Base-by-base conservation (phyloP, 352 stramenopile species). In the Peronospora tabacina region DNA sequence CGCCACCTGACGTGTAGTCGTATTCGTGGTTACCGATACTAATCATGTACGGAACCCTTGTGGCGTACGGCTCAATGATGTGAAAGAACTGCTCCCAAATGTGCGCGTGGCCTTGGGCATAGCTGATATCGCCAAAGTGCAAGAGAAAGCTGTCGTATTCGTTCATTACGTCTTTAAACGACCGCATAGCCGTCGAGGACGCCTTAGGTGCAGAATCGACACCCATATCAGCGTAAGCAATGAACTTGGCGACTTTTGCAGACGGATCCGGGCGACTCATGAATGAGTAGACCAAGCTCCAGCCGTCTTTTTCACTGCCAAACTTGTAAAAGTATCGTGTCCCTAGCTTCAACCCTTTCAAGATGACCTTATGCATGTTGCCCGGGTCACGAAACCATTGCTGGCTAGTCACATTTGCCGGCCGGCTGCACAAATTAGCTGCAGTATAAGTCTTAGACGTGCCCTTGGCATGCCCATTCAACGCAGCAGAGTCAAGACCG, bases 181-280 rank as follows among this genome's bases (percentile, higher is more conserved):
- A 70, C 13, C 70, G 72, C 20, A 82, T 52, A 5, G 77, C 75
- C 0, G 76, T 90, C 6, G 80, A 88, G 8, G 60, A 67, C 3
- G 74, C 75, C 0, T 72, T 64, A 8, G 80, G 77, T 7, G 75
- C 70, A n/a, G 55, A 54, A 34, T 86, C 69, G 3, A 81, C 72
- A 15, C 77, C 82, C 82, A 92, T 92, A 43, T 92, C 82, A 3
- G 64, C 82, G 47, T 92, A 92, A 32, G 78, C 82, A 22, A 90
- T 72, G 45, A 90, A 92, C 48, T 90, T 90, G 49, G 68, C 58
- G 6, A 30, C 44, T 39, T 77, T 68, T 22, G 80, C 52, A 4
- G 62, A 56, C 19, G 46, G 19, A 52, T 73, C 52, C 1, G 66
- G 52, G 24, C 55, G 50, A 35, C 68, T 80, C 49, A 69, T 55